These are phyloP conservation scores for Daldinia grandis DNA, from an alignment of 495 filamentous ascomycete genomes.

Conservation along the genomic window DNA sequence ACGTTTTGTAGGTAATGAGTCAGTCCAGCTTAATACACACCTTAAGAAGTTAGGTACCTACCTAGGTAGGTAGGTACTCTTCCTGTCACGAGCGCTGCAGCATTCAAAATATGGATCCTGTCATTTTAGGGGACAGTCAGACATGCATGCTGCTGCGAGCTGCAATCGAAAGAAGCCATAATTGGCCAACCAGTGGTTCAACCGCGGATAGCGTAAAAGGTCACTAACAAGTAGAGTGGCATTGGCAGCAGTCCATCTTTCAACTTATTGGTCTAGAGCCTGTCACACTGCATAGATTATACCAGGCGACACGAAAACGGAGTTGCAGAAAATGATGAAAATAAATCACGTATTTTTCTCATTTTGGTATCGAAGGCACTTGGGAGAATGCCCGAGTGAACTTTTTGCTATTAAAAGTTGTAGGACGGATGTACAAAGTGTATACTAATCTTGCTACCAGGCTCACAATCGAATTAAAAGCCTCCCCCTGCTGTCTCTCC, in stretches of 20 bases:
- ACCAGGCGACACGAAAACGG: constrained; percentile 38
- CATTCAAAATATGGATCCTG: constrained; percentile 29
- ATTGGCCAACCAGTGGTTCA: constrained; percentile 32
- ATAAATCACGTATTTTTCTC: constrained; percentile 10
- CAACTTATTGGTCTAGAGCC: constrained; percentile 22
- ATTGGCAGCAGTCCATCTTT: constrained; percentile 10
- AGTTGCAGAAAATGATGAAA: constrained; percentile 22
- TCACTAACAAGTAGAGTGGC: constrained; percentile 31
- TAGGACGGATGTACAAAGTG: constrained; percentile 48
- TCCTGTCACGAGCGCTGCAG: constrained; percentile 31
- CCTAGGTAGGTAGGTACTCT: too few species aligned
- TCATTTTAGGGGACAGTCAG: constrained; percentile 30
- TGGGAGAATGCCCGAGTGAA: constrained; percentile 30
- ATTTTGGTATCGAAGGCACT: constrained; percentile 9
- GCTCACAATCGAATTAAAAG: constrained; percentile 43
- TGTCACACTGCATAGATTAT: constrained; percentile 38
- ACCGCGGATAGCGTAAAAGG: constrained; percentile 39
- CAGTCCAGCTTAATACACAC: constrained; percentile 22
- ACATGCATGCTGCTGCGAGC: constrained; percentile 39
- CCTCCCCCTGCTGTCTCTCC: constrained; percentile 30
- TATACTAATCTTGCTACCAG: constrained; percentile 47
- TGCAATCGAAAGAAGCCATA: constrained; percentile 32
- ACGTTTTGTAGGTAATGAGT: constrained; percentile 29
- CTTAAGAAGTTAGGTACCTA: too few species aligned
- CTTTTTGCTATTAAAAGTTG: constrained; percentile 45